A percentile compares a stretch with the other conserved stretches of the same genome.
These are phyloP conservation scores for Mycosphaerelloides madeirae DNA, from an alignment of 2,329 filamentous ascomycete genomes.

Conservation along the genomic window DNA sequence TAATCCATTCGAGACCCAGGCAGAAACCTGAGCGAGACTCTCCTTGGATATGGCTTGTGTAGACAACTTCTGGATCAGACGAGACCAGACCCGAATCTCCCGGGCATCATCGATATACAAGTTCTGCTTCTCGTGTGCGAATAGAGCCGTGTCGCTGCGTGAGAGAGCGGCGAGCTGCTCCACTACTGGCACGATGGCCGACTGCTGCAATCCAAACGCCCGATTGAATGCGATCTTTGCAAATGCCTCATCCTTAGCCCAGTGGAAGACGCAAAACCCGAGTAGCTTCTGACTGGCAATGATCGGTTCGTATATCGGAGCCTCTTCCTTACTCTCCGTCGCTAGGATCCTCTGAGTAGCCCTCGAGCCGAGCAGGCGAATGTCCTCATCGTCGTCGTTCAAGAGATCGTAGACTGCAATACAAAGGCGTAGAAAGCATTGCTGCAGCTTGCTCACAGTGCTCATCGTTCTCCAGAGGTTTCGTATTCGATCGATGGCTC, in stretches of 20 bases:
- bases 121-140: conserved; percentile 88
- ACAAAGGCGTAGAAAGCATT: conserved; percentile 50
- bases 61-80: conserved; percentile 41
- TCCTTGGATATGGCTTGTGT: conserved; percentile 19
- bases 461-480: conserved; percentile 14
- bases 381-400: conserved; percentile 88
- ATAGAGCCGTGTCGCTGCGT: conserved; percentile 62
- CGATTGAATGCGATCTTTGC: conserved; percentile 16
- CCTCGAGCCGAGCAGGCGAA: conserved; percentile 61
- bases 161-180: conserved; percentile 16
- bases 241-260: conserved; percentile 10
- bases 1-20: conserved; percentile 53
- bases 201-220: conserved; percentile 12
- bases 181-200: conserved; percentile 1
- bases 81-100: conserved; percentile 66
- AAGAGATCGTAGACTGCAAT: conserved; percentile 69
- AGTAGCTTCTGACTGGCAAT: conserved; percentile 43
- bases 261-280: conserved; percentile 27
- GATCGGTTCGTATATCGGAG: conserved; percentile 41
- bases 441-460: conserved; percentile 3
- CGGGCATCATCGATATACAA: conserved; percentile 80
- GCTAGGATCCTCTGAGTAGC: conserved; percentile 47
- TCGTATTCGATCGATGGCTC: conserved; percentile 19
- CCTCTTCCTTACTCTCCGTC: conserved; percentile 5
- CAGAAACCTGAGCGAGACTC: conserved; percentile 7